phyloP scores from a whole-genome alignment of 495 filamentous ascomycete genomes.

The Aspergillus heteromorphus region DNA sequence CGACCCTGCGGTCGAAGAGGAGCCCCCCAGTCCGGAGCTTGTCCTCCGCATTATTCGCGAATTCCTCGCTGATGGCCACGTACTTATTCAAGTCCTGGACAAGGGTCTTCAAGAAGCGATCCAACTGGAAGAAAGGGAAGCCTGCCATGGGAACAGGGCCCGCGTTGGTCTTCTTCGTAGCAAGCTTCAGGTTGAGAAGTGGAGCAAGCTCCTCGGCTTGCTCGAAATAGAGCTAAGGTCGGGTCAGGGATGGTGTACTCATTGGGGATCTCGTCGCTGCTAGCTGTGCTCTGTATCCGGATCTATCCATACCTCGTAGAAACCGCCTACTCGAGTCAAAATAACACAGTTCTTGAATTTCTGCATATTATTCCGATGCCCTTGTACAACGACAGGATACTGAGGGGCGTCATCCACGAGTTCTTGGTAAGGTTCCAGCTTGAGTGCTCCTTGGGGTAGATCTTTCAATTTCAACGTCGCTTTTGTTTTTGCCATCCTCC shows the following conservation, averaged over 20 bases:
- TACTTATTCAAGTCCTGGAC: conserved; percentile 85
- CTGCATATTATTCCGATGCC: conserved; percentile 84
- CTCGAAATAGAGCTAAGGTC: conserved; percentile 71
- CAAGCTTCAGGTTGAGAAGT: conserved; percentile 81
- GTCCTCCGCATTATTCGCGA: conserved; percentile 59
- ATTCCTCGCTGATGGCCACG: conserved; percentile 93
- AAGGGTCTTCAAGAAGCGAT: conserved; percentile 84
- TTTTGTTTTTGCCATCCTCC: conserved; percentile 46
- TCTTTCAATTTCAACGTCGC: conserved; percentile 57
- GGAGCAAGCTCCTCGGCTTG: conserved; percentile 86
- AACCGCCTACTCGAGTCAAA: conserved; percentile 84
- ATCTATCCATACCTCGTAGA: conserved; percentile 76
- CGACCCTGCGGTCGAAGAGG: conserved; percentile 75
- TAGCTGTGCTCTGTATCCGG: not conserved
- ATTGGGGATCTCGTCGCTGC: not conserved
- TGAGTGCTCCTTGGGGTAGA: conserved; percentile 57
- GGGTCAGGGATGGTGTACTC: conserved; percentile 2
- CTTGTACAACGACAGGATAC: conserved; percentile 84
- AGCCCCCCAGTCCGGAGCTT: conserved; percentile 68
- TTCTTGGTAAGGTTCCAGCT: conserved; percentile 41
- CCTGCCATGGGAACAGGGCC: conserved; percentile 85
- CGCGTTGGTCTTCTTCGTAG: conserved; percentile 67
- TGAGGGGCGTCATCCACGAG: conserved; percentile 47
- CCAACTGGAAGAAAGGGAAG: conserved; percentile 88
- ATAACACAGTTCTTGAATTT: conserved; percentile 85